Base-by-base conservation (phyloP, 495 filamentous ascomycete genomes). In the Xylaria longipes region DNA sequence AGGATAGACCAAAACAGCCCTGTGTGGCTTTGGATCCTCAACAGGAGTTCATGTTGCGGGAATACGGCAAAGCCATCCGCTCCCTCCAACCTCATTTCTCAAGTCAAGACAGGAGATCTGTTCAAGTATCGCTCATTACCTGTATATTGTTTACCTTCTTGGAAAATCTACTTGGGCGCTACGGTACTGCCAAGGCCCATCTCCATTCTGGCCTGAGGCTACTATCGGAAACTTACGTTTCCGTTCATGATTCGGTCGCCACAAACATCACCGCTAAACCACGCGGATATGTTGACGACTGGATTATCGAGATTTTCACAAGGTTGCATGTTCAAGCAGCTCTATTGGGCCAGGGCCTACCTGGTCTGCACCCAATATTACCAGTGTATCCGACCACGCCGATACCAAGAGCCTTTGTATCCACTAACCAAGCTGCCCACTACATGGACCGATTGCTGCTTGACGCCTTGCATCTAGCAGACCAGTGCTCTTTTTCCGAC, bases 61-160 rank as follows among this genome's bases (percentile, higher is more conserved):
- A 87, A 22, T 88, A 87, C 67, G 82, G 66, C 76, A 82, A 80
- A 69, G 82, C 85, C 33, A 86, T 87, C 46, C 56, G 61, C 2
- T 58, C 78, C 69, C 81, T 88, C n/a, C 74, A 73, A 9, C 75
- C 67, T 7, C 77, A 80, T 69, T 74, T 80, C 43, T 68, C 71
- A 2, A 61, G 61, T 15, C 75, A 73, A 37, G 70, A 74, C 31
- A 71, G 57, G 25, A 57, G 65, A 2, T 80, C 80, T 5, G 20
- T 80, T 27, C 79, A 80, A n/a, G 75, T 86, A 39, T 82, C 83
- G 48, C 81, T 91, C 37, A 80, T 87, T 54, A 81, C 86, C 14
- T 91, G 89, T 73, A 74, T 88, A 25, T 63, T 90, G 2, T 90
- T 91, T 73, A 81, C 85, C 67, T 85, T 83, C 65, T 83, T 88